A percentile compares a stretch with the other conserved stretches of the same genome.
Evolutionary conservation across 305 asterid genomes (phyloP).

Genomic region (Fraxinus albicans): DNA sequence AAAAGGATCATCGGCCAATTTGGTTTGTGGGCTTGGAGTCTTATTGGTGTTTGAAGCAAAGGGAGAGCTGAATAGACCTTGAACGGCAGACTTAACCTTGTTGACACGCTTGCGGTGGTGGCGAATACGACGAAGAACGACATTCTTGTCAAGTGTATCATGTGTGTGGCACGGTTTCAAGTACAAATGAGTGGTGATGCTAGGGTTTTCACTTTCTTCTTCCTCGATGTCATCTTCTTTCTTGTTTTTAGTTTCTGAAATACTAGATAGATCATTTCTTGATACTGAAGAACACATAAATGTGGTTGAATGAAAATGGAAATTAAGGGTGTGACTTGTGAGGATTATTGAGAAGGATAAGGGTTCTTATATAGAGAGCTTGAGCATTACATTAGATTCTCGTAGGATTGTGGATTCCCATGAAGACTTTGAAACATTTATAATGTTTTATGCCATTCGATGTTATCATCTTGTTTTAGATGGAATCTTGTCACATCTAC

Average conservation of each 20-base stretch:
- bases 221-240: constrained; percentile 17
- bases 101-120: constrained; percentile 51
- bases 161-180: constrained; percentile 44
- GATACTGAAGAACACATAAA: neutral
- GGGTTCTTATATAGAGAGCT: constrained; percentile 1
- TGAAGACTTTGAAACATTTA: neutral
- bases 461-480: neutral
- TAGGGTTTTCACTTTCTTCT: neutral
- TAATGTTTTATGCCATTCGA: neutral
- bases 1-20: constrained; percentile 68
- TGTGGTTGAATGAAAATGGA: neutral
- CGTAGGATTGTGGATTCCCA: neutral
- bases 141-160: constrained; percentile 49
- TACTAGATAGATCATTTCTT: neutral
- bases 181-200: constrained; percentile 40
- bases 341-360: neutral
- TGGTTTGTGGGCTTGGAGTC: constrained; percentile 21
- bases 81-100: constrained; percentile 42
- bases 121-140: constrained; percentile 63
- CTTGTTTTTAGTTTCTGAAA: neutral
- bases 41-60: constrained; percentile 16
- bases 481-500: neutral
- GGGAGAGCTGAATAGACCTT: constrained; percentile 37
- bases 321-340: neutral
- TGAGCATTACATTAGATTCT: neutral